Conservation (phyloP, 768 basidiomycete genomes). For the Termitomyces sp. region DNA sequence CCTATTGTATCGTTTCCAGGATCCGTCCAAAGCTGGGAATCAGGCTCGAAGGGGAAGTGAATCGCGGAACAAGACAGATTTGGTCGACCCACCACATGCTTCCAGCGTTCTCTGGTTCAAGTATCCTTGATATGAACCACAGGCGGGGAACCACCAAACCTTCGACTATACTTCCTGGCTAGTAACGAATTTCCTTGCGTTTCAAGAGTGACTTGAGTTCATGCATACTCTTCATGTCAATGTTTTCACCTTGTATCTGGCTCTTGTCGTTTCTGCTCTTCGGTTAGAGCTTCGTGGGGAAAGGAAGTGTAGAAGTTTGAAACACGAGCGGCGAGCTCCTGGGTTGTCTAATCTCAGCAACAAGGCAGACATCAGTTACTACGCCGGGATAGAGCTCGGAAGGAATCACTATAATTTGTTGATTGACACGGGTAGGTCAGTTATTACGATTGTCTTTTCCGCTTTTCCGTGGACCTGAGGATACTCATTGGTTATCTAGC, state of each 20-base stretch:
- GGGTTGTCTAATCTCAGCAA: slow-evolving; percentile 25
- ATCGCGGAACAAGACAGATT: not conserved
- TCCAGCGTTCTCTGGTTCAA: not conserved
- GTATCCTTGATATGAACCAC: not conserved
- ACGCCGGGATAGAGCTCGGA: slow-evolving; percentile 32
- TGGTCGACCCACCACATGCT: not conserved
- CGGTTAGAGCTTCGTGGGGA: slow-evolving; percentile 19
- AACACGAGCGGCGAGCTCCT: slow-evolving; percentile 9
- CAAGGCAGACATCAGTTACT: slow-evolving; percentile 34
- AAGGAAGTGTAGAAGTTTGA: slow-evolving; percentile 1
- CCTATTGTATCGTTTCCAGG: not conserved
- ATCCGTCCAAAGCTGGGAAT: not conserved
- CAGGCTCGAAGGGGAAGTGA: not conserved
- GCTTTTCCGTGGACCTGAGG: not conserved
- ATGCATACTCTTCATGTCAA: slow-evolving; percentile 8
- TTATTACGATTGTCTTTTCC: not conserved
- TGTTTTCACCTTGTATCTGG: slow-evolving; percentile 5
- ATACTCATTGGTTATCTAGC: slow-evolving; percentile 25
- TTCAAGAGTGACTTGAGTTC: not conserved
- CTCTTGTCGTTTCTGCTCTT: slow-evolving; percentile 7
- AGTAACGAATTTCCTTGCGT: not conserved
- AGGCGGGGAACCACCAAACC: not conserved
- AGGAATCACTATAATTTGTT: slow-evolving; percentile 31
- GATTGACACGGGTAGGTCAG: slow-evolving; percentile 46
- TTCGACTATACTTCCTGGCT: slow-evolving; percentile 3